These are phyloP conservation scores for Chlorophyllum brunneum DNA, from an alignment of 768 basidiomycete genomes.

Conservation along the genomic window DNA sequence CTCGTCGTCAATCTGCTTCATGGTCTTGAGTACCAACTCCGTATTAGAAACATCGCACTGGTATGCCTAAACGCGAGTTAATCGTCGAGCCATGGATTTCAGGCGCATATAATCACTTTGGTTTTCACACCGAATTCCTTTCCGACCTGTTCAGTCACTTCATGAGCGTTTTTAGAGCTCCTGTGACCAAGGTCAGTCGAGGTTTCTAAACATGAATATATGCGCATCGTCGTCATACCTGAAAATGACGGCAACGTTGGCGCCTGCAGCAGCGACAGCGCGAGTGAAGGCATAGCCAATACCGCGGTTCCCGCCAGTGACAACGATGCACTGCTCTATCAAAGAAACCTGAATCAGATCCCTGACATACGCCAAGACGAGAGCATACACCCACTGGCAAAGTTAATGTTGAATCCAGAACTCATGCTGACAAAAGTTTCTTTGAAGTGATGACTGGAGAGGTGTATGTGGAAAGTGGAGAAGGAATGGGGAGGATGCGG, in stretches of 20 bases:
- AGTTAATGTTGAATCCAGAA: conserved; percentile 3
- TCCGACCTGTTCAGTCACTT: conserved; percentile 43
- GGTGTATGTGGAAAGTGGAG: not conserved
- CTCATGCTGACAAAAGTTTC: not conserved
- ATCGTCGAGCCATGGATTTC: not conserved
- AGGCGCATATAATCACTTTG: conserved; percentile 29
- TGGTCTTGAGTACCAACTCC: conserved; percentile 37
- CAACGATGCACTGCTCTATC: conserved; percentile 43
- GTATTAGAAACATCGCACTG: conserved; percentile 57
- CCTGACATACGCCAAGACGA: not conserved
- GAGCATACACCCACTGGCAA: not conserved
- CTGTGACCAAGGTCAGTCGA: conserved; percentile 24
- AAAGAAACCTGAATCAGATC: not conserved
- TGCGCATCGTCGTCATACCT: conserved; percentile 25
- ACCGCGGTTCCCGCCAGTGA: conserved; percentile 62
- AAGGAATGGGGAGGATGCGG: not conserved
- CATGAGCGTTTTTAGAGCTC: conserved; percentile 41
- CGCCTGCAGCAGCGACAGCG: conserved; percentile 52
- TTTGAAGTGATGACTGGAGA: not conserved
- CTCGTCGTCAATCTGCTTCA: conserved; percentile 46
- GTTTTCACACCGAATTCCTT: conserved; percentile 40
- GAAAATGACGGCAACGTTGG: conserved; percentile 61
- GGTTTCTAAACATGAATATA: not conserved
- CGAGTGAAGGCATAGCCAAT: conserved; percentile 54
- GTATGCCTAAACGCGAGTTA: conserved; percentile 40